Base-by-base conservation (phyloP, 352 stramenopile genomes). In the Globisporangium nagaii region DNA sequence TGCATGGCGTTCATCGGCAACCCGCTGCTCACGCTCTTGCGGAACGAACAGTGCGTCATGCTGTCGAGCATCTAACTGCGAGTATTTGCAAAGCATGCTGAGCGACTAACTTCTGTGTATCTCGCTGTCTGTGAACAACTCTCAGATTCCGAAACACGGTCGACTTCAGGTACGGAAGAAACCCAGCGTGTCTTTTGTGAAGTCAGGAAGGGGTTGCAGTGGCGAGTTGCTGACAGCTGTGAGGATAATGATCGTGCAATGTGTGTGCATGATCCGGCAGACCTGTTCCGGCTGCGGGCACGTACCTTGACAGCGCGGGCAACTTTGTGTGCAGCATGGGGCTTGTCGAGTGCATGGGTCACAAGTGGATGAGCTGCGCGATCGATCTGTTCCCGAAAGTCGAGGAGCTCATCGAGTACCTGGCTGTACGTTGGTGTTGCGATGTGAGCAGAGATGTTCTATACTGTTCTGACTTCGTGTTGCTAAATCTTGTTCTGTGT, bases 361-460 rank as follows among this genome's bases (percentile, higher is more conserved):
- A 93, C 62, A 80, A 80, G 45, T 93, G 79, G 75, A 69, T 93
- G 37, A 88, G 79, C 57, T 93, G 84, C 48, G 78, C 68, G 4
- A 74, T 89, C 22, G 72, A 85, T 5, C 69, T 89, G 31, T 88
- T 84, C 43, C 68, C 73, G 2, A 61, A 87, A 59, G 48, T 93
- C 3, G 69, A 71, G 19, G 72, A 87, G 34, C 53, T 84, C 42
- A 79, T 88, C 15, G 73, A 87, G 35, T 58, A 73, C 45, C 57
- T 93, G 28, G 77, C 75, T 57, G 79, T 88, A 43, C 45, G 71
- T 75, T 34, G 27, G 15, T 40, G 12, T 55, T 17, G 8, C 39
- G 22, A 15, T 32, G 43, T 31, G 6, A 31, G 19, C 9, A n/a
- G n/a, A n/a, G n/a, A 15, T 28, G 10, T 44, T 19, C 17, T 15